Conservation (phyloP, 805 yeast species). For the Candida palmyrensis region DNA sequence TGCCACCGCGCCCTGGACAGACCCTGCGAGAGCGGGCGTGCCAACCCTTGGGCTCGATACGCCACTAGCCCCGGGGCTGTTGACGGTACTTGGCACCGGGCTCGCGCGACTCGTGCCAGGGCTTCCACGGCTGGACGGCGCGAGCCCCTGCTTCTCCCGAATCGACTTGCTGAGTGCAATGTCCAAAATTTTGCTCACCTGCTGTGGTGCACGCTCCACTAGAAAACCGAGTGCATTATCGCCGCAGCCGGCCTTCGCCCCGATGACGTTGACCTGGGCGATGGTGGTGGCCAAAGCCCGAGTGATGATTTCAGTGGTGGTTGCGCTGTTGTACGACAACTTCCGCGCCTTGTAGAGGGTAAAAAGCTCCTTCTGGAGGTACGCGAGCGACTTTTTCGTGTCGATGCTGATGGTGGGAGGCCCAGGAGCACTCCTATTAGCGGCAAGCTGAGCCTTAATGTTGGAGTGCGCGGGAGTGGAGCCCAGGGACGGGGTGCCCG, state of each 20-base stretch:
- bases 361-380: slow-evolving; percentile 81
- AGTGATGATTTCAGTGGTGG: slow-evolving; percentile 79
- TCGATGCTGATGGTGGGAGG: slow-evolving; percentile 45
- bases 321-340: slow-evolving; percentile 65
- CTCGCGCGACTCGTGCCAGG: slow-evolving; percentile 15
- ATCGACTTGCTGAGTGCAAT: slow-evolving; percentile 81
- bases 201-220: slow-evolving; percentile 78
- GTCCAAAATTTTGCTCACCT: slow-evolving; percentile 70
- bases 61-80: too few species aligned
- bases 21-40: too few species aligned
- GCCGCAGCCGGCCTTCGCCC: slow-evolving; percentile 75
- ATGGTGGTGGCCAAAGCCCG: slow-evolving; percentile 92
- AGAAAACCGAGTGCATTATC: slow-evolving; percentile 74
- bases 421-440: slow-evolving; percentile 29
- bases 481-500: not conserved
- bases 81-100: too few species aligned
- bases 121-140: slow-evolving; percentile 15
- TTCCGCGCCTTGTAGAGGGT: slow-evolving; percentile 73
- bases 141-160: slow-evolving; percentile 29
- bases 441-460: slow-evolving; percentile 45
- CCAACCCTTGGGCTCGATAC: too few species aligned
- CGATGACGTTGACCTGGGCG: slow-evolving; percentile 84
- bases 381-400: slow-evolving; percentile 70
- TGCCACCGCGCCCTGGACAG: too few species aligned
- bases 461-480: slow-evolving; percentile 5